These are phyloP conservation scores for Acacia confusa DNA, from an alignment of 306 rosid genomes.

Conservation along the genomic window DNA sequence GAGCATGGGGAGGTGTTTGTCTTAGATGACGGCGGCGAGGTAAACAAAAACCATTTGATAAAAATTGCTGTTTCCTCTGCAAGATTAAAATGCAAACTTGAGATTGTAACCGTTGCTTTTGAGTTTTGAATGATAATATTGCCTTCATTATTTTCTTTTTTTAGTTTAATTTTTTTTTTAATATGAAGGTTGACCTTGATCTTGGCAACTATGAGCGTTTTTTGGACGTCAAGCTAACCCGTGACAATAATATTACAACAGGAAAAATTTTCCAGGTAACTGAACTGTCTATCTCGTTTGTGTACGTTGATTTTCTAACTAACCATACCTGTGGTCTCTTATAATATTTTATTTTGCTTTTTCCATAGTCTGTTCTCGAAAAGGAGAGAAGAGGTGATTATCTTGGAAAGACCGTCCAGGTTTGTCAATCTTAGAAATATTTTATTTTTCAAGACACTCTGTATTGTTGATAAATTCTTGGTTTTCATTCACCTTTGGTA, in stretches of 20 bases:
- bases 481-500: slow-evolving; percentile 26
- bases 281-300: neutral
- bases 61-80: slow-evolving; percentile 6
- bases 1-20: slow-evolving; percentile 90
- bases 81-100: neutral
- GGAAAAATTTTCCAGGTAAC: slow-evolving; percentile 88
- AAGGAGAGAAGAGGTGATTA: slow-evolving; percentile 88
- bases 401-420: slow-evolving; percentile 93
- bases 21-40: slow-evolving; percentile 90
- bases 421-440: slow-evolving; percentile 23
- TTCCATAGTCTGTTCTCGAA: slow-evolving; percentile 65
- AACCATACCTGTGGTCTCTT: slow-evolving; percentile 4
- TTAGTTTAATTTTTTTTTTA: slow-evolving; percentile 24
- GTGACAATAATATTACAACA: slow-evolving; percentile 85
- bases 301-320: slow-evolving; percentile 5
- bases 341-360: slow-evolving; percentile 21
- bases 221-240: slow-evolving; percentile 69
- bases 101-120: slow-evolving; percentile 19
- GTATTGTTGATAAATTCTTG: slow-evolving; percentile 15
- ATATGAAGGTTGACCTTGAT: slow-evolving; percentile 84
- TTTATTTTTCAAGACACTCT: slow-evolving; percentile 11
- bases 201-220: slow-evolving; percentile 92
- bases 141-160: neutral
- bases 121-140: slow-evolving; percentile 2
- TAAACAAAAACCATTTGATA: slow-evolving; percentile 28